These are phyloP conservation scores for Acanthamoeba royreba DNA, from an alignment of 208 protist genomes.

Conservation along the genomic window DNA sequence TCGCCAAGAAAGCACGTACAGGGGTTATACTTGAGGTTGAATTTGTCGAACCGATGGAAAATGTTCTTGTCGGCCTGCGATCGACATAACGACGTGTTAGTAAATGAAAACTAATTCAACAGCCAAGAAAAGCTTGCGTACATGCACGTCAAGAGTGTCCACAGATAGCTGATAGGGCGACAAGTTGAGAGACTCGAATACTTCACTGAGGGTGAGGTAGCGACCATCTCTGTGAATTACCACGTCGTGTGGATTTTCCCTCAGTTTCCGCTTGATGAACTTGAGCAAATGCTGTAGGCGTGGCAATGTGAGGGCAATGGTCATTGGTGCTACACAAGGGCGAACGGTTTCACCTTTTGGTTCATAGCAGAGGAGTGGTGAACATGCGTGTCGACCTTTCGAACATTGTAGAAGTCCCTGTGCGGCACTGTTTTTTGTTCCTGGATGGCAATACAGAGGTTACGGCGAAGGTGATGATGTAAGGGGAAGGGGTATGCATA, in stretches of 20 bases:
- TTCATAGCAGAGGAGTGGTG: slow-evolving; percentile 94
- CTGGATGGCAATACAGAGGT: background rate
- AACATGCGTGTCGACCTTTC: slow-evolving; percentile 97
- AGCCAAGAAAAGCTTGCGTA: background rate
- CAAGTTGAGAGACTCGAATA: slow-evolving; percentile 74
- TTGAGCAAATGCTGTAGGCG: slow-evolving; percentile 87
- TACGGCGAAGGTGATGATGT: background rate
- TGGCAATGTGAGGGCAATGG: background rate
- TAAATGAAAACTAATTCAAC: background rate
- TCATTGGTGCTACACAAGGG: background rate
- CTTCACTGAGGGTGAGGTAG: slow-evolving; percentile 69
- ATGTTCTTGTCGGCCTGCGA: slow-evolving; percentile 83
- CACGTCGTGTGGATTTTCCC: background rate
- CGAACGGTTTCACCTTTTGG: slow-evolving; percentile 59
- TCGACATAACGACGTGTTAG: background rate
- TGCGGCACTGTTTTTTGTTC: slow-evolving; percentile 38
- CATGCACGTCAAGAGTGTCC: slow-evolving; percentile 89
- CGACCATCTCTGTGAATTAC: background rate
- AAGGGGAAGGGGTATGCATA: background rate
- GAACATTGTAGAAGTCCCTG: slow-evolving; percentile 93
- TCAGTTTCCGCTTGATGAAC: slow-evolving; percentile 86
- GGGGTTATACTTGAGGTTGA: slow-evolving; percentile 98
- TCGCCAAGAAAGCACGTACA: slow-evolving; percentile 80
- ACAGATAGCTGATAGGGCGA: slow-evolving; percentile 87
- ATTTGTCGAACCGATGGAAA: slow-evolving; percentile 98